These are phyloP conservation scores for Trichoderma sp. DNA, from an alignment of 2,329 filamentous ascomycete genomes.

Conservation along the genomic window DNA sequence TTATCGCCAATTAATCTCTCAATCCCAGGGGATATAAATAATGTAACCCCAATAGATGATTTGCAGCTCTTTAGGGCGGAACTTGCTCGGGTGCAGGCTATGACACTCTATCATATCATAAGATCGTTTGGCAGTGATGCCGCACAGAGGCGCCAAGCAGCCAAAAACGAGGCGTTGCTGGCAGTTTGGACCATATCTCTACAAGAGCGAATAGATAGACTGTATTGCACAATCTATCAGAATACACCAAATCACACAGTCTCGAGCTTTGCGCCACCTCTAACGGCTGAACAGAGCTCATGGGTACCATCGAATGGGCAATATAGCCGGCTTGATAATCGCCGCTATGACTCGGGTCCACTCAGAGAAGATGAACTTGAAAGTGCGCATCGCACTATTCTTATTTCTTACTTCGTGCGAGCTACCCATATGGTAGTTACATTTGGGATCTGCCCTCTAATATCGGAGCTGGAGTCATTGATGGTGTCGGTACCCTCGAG, in stretches of 20 bases:
- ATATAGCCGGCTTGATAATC: background rate
- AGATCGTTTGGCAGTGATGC: background rate
- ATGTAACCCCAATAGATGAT: background rate
- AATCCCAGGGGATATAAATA: background rate
- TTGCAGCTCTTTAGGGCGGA: background rate
- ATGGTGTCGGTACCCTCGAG: background rate
- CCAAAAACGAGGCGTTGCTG: background rate
- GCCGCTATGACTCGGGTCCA: background rate
- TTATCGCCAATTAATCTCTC: background rate
- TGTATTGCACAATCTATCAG: background rate
- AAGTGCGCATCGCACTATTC: background rate
- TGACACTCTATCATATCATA: background rate
- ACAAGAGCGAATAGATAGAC: background rate
- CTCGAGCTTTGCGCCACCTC: background rate
- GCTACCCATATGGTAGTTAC: background rate
- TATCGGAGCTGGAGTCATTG: background rate
- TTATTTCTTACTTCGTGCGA: background rate
- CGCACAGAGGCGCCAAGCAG: background rate
- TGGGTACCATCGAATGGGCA: background rate
- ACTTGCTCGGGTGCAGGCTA: background rate
- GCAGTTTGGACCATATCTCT: background rate
- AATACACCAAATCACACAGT: background rate
- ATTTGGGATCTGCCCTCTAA: background rate
- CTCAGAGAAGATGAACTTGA: background rate
- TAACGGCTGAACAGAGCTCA: background rate